Base-by-base conservation (phyloP, 1,139 yeast genomes). In the Tardiomyces depauwii region DNA sequence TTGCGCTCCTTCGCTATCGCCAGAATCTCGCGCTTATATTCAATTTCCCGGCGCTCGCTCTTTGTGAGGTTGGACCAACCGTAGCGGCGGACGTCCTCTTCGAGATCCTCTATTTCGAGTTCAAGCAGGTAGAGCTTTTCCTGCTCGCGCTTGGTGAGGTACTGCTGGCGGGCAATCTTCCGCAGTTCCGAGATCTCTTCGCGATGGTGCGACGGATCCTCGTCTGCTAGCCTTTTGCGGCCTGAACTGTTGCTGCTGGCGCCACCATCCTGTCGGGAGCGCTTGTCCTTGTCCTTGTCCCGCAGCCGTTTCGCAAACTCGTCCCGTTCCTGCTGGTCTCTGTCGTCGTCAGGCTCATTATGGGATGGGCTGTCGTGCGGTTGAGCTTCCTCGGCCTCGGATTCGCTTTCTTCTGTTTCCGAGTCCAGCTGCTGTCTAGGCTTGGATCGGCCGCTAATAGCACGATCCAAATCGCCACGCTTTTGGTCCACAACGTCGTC, bases 21-120 rank as follows among this genome's bases (percentile, higher is more conserved):
- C 42, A 72, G 64, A 42, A 69, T 70, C 52, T 70, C 76, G 51
- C 70, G 68, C 53, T 74, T 82, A 60, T 73, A 65, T 39, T 67
- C 67, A 48, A 70, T 70, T 44, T 82, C 84, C 21, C 69, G 61
- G 44, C 66, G 74, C 54, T 83, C 87, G 41, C 62, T 59, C 14
- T 58, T 53, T 1, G 77, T 67, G 28, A 81, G 59, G 30, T 68
- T 64, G 1, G 68, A 64, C 77, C 78, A 74, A 1, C 82, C 81
- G 52, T 71, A 59, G 49, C 60, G 55, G 41, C 66, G 52, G 19
- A 73, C 68, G 53, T 75, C 75, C 13, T 65, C 64, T 54, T 77
- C 80, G 44, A 72, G 66, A 12, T 67, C 71, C 2, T 60, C 62
- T 9, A 82, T 64, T 47, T 80, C 82, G 43, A 67, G 66, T 46